A percentile compares a stretch with the other conserved stretches of the same genome.
Evolutionary conservation across 208 protist genomes (phyloP).

Genomic region (Porcisia hertigi): DNA sequence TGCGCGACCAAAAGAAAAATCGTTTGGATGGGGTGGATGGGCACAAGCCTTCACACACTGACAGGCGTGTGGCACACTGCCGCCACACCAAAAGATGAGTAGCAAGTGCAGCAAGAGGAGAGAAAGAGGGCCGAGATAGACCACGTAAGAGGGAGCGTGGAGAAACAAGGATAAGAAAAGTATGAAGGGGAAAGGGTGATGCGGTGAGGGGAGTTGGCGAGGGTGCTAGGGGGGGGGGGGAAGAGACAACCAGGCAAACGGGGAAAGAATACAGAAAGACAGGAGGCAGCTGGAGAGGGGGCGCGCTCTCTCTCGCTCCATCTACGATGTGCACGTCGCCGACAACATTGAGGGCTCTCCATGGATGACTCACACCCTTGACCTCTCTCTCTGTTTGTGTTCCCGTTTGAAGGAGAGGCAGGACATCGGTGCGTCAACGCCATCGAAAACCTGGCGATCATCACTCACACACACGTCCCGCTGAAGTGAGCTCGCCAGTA

Average conservation of each 20-base stretch:
- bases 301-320: not conserved
- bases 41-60: not conserved
- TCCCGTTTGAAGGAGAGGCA: not conserved
- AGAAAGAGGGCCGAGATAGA: not conserved
- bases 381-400: not conserved
- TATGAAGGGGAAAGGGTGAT: not conserved
- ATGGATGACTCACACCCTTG: not conserved
- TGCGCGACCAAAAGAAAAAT: not conserved
- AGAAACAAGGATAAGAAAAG: not conserved
- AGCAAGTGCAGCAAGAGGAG: slow-evolving; percentile 2
- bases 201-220: not conserved
- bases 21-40: not conserved
- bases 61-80: no score
- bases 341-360: not conserved
- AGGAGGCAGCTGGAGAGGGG: not conserved
- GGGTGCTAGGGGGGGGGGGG: not conserved
- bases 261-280: not conserved
- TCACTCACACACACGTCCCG: not conserved
- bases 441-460: not conserved
- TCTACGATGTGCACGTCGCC: not conserved
- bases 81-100: not conserved
- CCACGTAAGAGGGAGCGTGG: not conserved
- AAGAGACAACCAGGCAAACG: not conserved
- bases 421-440: not conserved
- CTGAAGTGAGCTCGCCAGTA: not conserved